Base-by-base conservation (phyloP, 495 filamentous ascomycete genomes). In the Sordaria brevicollis region DNA sequence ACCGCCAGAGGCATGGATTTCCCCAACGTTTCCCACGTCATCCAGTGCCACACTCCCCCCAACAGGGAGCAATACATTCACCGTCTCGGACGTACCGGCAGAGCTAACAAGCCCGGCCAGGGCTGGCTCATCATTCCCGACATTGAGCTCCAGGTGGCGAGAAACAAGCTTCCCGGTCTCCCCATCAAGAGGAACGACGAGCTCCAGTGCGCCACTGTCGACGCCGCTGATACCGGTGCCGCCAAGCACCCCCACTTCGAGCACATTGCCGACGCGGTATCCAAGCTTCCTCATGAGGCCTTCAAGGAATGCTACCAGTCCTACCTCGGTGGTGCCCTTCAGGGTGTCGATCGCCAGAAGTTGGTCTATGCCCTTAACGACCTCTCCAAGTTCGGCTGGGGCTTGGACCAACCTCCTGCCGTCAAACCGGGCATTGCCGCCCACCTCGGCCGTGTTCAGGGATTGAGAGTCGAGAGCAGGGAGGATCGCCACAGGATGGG, bases 1-100 rank as follows among this genome's bases (percentile, higher is more conserved):
- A 95, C 94, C 1, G 93, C 95, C 15, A 89, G 95, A 76, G 95
- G 95, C 74, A 94, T 97, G 93, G 94, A 97, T 78, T 97, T 97
- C 82, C 93, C 94, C 68, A 89, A 93, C 72, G 94, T 97, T 67
- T 90, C 93, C 57, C 88, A 97, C 72, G 93, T 97, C 71, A 88
- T 97, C 75, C 94, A 97, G 76, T 78, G 94, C 67, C 91, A 92
- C 65, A 74, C 90, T 15, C 93, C 94, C 4, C 79, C 85, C 7
- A 85, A 86, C 71, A 82, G 88, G 17, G 94, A 97, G 69, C 86
- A 90, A 68, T 97, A 97, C 79, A 91, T 97, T 72, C 94, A 97
- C 79, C 89, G 94, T 68, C 83, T 97, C 69, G 94, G 94, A 31
- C 92, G 87, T 71, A 89, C 87, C 34, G 87, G 86, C 31, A 80